Evolutionary conservation across 2,329 filamentous ascomycete genomes (phyloP), one percentile per base, ranked within the genome.

Genomic region (Penicillium sp.): DNA sequence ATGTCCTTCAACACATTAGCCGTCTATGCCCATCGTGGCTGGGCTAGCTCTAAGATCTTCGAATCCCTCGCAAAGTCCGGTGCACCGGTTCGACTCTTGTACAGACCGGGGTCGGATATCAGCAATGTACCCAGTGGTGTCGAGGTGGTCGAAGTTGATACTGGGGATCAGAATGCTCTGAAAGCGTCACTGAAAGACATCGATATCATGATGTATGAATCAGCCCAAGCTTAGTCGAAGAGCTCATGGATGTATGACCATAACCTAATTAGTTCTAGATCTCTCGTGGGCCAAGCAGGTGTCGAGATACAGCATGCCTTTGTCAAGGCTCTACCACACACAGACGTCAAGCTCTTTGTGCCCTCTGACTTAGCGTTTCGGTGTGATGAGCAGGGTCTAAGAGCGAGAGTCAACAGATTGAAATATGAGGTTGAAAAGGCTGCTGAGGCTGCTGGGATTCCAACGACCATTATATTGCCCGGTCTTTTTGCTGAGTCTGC

Each of bases 1-100:
- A 64, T 62, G 60, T 8, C 51, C 1, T 62, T 57, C 35, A 64
- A 62, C 31, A 75, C 51, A 14, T 55, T 64, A 20, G 62, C 62
- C 8, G 51, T 62, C 15, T 62, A 64, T 29, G 60, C 54, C 26
- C 62, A 64, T 42, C 56, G 60, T 7, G 62, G 62, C 18, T 64
- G 48, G 46, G 60, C 35, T 22, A 56, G 62, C 48, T 64, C 60
- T 5, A 42, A 31, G 8, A 50, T 64, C 23, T 53, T 61, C 14
- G 33, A 23, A 14, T 56, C 60, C 20, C 56, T 64, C 7, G 44
- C 47, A 18, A 33, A 25, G 4, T 62, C 62, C 6, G 57, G 57
- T 15, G 62, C 61, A 27, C 57, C 57, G 1, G 42, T 59, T 18
- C 55, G 27, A 2, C 53, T 65, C 14, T 37, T 65, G 2, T 43